Conservation (phyloP, 768 basidiomycete genomes). For the Phaeotremella fagi region DNA sequence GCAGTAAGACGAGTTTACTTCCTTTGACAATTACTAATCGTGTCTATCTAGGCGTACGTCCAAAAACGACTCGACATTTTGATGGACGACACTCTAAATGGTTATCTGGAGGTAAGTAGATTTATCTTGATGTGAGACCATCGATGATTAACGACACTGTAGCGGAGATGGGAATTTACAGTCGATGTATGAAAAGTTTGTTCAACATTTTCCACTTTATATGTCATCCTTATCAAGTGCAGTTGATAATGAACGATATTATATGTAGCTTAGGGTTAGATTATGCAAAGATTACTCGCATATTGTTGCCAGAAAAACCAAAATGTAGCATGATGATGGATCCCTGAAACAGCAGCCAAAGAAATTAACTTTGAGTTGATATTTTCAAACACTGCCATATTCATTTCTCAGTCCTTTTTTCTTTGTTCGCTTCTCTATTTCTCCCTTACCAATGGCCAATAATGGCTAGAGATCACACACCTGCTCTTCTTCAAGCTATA, state of each 20-base stretch:
- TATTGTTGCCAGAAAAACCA: too few species aligned
- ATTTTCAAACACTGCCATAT: neutral
- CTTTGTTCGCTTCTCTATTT: too few species aligned
- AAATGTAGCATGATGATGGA: too few species aligned
- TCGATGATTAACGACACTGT: neutral
- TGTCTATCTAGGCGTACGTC: constrained; percentile 74
- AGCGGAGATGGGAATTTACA: constrained; percentile 39
- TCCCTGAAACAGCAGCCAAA: too few species aligned
- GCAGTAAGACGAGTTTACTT: constrained; percentile 71
- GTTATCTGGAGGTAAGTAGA: constrained; percentile 64
- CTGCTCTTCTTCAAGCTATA: neutral
- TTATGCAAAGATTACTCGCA: too few species aligned
- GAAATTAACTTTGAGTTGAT: neutral
- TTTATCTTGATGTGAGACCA: neutral
- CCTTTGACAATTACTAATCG: too few species aligned
- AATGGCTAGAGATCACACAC: neutral
- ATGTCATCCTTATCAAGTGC: too few species aligned
- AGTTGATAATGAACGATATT: too few species aligned
- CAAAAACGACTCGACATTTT: constrained; percentile 94
- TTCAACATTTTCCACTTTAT: too few species aligned
- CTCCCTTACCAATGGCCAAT: too few species aligned
- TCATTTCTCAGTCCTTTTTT: neutral
- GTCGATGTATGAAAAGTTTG: constrained; percentile 25
- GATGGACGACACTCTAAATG: constrained; percentile 86
- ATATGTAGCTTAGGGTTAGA: too few species aligned